Percentiles rank a stretch among this genome's conserved stretches.
phyloP scores from a whole-genome alignment of 805 yeast species.

The Kuraishia ogatae region DNA sequence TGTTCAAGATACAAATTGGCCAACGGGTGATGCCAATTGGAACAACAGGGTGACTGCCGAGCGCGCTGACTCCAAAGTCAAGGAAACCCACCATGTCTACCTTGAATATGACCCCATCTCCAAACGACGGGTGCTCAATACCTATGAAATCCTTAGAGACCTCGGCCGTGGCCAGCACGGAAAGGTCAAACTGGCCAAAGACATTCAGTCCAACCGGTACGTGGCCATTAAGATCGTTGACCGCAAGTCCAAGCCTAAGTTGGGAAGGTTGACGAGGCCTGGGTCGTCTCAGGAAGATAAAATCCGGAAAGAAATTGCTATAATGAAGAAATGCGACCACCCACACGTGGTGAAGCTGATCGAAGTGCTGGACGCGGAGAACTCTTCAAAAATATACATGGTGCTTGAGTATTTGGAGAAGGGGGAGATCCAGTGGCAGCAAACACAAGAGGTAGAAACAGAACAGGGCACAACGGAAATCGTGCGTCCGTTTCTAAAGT shows the following conservation, averaged over 20 bases:
- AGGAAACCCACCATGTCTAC: constrained; percentile 72
- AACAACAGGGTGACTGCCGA: background rate
- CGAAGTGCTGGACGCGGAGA: constrained; percentile 83
- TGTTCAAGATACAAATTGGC: background rate
- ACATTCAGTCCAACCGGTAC: constrained; percentile 47
- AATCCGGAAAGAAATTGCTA: constrained; percentile 81
- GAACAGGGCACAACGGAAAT: constrained; percentile 15
- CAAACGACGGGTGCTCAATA: constrained; percentile 72
- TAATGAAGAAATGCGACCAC: constrained; percentile 86
- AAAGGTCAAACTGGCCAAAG: constrained; percentile 87
- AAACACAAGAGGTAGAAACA: background rate
- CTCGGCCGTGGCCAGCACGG: constrained; percentile 98
- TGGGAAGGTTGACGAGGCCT: constrained; percentile 29
- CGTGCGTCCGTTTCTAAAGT: constrained; percentile 48
- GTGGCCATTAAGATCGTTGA: constrained; percentile 95
- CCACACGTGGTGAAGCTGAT: constrained; percentile 84
- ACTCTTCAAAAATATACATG: constrained; percentile 77
- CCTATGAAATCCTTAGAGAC: constrained; percentile 82
- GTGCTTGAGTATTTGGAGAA: constrained; percentile 84
- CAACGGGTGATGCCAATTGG: too few species aligned
- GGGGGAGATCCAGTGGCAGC: constrained; percentile 88
- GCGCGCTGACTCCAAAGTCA: constrained; percentile 32
- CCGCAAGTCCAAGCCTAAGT: constrained; percentile 50
- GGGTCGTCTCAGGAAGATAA: constrained; percentile 49
- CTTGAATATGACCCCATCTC: constrained; percentile 86